A percentile compares a stretch with the other conserved stretches of the same genome.
Evolutionary conservation across 2,329 filamentous ascomycete genomes (phyloP).

Genomic region (Penicillium sp.): DNA sequence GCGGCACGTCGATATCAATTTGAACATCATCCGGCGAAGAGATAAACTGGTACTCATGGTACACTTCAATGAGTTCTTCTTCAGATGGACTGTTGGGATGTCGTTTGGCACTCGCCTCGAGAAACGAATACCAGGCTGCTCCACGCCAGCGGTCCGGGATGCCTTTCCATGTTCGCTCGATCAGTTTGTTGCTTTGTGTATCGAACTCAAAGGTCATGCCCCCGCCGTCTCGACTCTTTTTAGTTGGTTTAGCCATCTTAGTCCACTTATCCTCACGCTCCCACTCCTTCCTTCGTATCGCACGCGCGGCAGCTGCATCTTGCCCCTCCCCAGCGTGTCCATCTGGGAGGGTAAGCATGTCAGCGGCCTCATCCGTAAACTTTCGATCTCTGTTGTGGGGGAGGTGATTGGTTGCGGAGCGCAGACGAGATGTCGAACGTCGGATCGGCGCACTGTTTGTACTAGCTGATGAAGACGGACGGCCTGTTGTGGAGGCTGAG

Average conservation of each 20-base stretch:
- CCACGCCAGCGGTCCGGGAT: conserved; percentile 95
- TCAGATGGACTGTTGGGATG: conserved; percentile 67
- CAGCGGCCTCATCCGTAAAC: conserved; percentile 62
- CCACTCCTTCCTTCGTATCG: conserved; percentile 63
- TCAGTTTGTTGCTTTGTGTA: conserved; percentile 77
- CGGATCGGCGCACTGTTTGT: conserved; percentile 46
- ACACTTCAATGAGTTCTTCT: conserved; percentile 71
- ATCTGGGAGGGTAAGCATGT: conserved; percentile 67
- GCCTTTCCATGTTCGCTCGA: conserved; percentile 95
- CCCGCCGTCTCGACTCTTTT: conserved; percentile 54
- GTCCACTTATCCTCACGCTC: conserved; percentile 69
- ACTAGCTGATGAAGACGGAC: conserved; percentile 53
- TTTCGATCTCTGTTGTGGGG: conserved; percentile 60
- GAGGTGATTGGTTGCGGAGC: conserved; percentile 57
- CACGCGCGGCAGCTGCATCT: conserved; percentile 52
- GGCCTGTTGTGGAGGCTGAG: conserved; percentile 42
- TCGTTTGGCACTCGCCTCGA: conserved; percentile 74
- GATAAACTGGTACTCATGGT: conserved; percentile 72
- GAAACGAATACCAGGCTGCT: conserved; percentile 93
- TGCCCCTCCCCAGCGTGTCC: conserved; percentile 54
- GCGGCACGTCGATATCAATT: conserved; percentile 94
- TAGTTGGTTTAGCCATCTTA: conserved; percentile 63
- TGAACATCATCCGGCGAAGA: conserved; percentile 90
- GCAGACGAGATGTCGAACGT: conserved; percentile 50
- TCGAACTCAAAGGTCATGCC: conserved; percentile 80